Evolutionary conservation across 1,284 basidiomycete species (phyloP).

Genomic region (Boletus sp.): DNA sequence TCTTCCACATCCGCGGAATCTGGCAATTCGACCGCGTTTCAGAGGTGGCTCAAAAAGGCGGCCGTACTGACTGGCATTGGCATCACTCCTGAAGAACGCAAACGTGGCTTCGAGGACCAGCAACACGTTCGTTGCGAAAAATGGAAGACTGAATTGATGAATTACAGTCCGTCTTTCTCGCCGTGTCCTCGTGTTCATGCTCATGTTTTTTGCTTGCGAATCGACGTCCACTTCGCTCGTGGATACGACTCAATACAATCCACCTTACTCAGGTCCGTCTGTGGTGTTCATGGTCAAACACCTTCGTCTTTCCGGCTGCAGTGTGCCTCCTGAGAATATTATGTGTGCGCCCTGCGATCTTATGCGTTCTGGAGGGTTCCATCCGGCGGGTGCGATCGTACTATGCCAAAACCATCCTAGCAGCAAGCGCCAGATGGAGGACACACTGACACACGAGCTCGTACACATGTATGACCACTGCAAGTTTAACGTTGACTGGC

Average conservation of each 20-base stretch:
- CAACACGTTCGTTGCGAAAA: conserved; percentile 43
- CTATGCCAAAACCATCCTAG: conserved; percentile 83
- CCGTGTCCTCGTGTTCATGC: conserved; percentile 14
- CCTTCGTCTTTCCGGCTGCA: conserved; percentile 67
- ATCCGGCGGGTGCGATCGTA: conserved; percentile 70
- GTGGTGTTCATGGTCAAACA: conserved; percentile 89
- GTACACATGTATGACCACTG: conserved; percentile 97
- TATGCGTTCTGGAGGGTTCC: conserved; percentile 79
- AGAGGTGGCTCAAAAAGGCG: conserved; percentile 43
- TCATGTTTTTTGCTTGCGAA: conserved; percentile 7
- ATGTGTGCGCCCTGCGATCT: conserved; percentile 80
- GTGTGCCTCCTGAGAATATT: conserved; percentile 65
- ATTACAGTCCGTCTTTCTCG: conserved; percentile 41
- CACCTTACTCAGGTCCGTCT: conserved; percentile 58
- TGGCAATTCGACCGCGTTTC: conserved; percentile 31
- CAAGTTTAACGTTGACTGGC: conserved; percentile 91
- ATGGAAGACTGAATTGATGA: conserved; percentile 49
- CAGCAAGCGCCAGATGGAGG: conserved; percentile 85
- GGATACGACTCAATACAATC: background rate
- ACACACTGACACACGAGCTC: conserved; percentile 91
- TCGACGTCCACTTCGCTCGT: conserved; percentile 7
- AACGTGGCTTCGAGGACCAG: conserved; percentile 34
- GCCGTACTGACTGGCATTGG: conserved; percentile 42
- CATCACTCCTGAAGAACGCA: conserved; percentile 37
- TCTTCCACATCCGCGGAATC: conserved; percentile 23